Conservation (phyloP, 441 rosid genomes). For the Brassica balearica region DNA sequence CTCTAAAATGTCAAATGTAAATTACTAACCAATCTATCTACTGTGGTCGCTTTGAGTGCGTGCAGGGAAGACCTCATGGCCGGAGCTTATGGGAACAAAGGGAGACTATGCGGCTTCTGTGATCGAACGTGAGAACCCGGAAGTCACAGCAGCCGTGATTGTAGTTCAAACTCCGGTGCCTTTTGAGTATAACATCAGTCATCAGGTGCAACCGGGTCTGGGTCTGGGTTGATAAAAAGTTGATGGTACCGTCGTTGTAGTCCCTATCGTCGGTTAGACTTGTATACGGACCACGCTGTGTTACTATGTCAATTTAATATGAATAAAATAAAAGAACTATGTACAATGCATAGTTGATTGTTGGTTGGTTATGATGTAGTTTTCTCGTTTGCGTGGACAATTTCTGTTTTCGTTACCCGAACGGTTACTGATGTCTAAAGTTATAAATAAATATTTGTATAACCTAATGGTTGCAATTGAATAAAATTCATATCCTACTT, state of each 20-base stretch:
- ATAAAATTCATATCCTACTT: no score
- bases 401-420: no score
- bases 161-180: neutral
- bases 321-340: no score
- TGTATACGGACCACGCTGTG: neutral
- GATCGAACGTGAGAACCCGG: neutral
- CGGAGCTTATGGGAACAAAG: neutral
- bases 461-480: no score
- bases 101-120: neutral
- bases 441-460: no score
- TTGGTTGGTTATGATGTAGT: no score
- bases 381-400: no score
- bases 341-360: no score
- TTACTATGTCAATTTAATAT: no score
- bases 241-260: neutral
- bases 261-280: neutral
- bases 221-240: neutral
- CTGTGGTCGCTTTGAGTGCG: neutral
- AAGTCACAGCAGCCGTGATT: neutral
- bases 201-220: neutral
- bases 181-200: neutral
- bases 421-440: no score
- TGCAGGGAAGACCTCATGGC: conserved; percentile 1
- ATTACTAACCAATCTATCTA: no score
- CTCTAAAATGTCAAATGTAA: no score